Conservation (phyloP, 1,139 yeast genomes). For the Suhomyces panamericanus region DNA sequence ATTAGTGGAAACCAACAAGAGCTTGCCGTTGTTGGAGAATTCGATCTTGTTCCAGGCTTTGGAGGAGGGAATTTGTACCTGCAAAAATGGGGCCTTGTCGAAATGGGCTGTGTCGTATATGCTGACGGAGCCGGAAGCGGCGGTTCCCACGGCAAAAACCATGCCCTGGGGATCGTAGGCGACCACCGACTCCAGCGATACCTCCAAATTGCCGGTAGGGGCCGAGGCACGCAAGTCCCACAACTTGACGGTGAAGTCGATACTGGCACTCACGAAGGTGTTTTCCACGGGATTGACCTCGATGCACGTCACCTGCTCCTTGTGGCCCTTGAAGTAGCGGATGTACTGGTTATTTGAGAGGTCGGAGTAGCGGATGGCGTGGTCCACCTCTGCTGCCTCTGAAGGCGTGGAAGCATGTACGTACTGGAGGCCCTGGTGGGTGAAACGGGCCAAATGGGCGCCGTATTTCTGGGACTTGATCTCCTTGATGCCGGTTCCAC, state of each 20-base stretch:
- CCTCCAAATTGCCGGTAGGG: conserved; percentile 62
- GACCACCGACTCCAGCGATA: conserved; percentile 53
- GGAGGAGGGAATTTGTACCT: conserved; percentile 28
- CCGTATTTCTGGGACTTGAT: conserved; percentile 90
- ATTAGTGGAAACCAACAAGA: conserved; percentile 64
- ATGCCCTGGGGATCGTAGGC: conserved; percentile 84
- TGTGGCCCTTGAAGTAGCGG: conserved; percentile 87
- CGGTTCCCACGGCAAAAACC: conserved; percentile 68
- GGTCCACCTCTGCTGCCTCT: conserved; percentile 43
- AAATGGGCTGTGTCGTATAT: conserved; percentile 62
- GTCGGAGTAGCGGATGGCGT: conserved; percentile 73
- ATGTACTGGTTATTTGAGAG: conserved; percentile 76
- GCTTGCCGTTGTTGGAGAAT: conserved; percentile 80
- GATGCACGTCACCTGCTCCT: conserved; percentile 65
- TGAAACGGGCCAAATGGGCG: conserved; percentile 80
- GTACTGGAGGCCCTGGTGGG: conserved; percentile 73
- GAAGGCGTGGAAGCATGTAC: conserved; percentile 76
- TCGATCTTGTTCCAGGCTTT: conserved; percentile 64
- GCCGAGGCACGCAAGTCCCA: conserved; percentile 79
- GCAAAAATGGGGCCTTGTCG: conserved; percentile 56
- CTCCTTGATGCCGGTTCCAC: conserved; percentile 66
- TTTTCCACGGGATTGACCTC: conserved; percentile 77
- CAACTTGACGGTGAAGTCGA: conserved; percentile 76
- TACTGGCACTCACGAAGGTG: conserved; percentile 64
- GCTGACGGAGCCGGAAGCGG: conserved; percentile 46